Evolutionary conservation across 148 eudicot genomes (phyloP).

Genomic region (Silene uniflora): DNA sequence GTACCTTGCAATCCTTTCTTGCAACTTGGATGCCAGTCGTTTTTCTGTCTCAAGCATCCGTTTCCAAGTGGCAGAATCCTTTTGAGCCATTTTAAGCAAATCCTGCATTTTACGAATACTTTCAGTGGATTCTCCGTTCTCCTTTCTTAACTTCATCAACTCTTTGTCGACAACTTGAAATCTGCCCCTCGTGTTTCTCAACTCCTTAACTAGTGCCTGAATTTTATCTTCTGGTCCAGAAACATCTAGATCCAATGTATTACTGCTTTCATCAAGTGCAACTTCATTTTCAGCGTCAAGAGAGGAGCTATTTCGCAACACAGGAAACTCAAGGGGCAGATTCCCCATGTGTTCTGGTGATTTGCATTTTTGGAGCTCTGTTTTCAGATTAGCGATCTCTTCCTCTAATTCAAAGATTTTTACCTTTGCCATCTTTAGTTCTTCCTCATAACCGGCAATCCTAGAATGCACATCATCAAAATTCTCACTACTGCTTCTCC

Average conservation of each 20-base stretch:
- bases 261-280: constrained; percentile 27
- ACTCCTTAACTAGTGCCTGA: constrained; percentile 41
- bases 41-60: constrained; percentile 60
- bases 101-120: constrained; percentile 45
- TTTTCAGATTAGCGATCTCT: constrained; percentile 51
- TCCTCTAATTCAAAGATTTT: constrained; percentile 47
- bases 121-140: constrained; percentile 42
- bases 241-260: constrained; percentile 32
- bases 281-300: constrained; percentile 20
- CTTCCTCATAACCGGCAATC: constrained; percentile 52
- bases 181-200: constrained; percentile 43
- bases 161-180: constrained; percentile 53
- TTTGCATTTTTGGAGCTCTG: constrained; percentile 44
- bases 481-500: constrained; percentile 33
- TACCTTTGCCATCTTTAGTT: constrained; percentile 39
- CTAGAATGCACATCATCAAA: constrained; percentile 32
- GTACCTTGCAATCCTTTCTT: constrained; percentile 73
- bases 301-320: constrained; percentile 12
- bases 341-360: constrained; percentile 19
- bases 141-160: constrained; percentile 44
- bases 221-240: constrained; percentile 32
- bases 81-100: constrained; percentile 51
- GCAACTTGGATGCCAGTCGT: constrained; percentile 51
- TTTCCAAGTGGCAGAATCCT: constrained; percentile 55
- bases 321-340: constrained; percentile 21